These are phyloP conservation scores for Halophytophthora batemanensis DNA, from an alignment of 352 stramenopile genomes.

Conservation along the genomic window DNA sequence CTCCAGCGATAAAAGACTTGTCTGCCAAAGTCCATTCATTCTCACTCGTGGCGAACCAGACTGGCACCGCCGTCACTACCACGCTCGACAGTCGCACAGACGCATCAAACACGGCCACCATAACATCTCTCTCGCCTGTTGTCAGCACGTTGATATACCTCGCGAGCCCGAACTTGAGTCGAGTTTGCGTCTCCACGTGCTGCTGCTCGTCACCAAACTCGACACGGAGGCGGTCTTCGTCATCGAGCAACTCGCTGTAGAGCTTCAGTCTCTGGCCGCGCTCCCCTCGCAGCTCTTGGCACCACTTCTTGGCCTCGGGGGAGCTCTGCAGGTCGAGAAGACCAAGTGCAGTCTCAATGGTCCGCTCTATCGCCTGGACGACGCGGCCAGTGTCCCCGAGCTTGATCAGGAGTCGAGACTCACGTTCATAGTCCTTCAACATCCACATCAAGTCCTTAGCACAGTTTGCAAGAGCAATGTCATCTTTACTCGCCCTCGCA, in stretches of 20 bases:
- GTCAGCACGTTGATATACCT: conserved; percentile 3
- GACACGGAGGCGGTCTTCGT: neutral
- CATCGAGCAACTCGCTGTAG: conserved; percentile 1
- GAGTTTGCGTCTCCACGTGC: conserved; percentile 14
- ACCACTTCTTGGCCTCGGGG: neutral
- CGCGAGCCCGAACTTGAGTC: conserved; percentile 9
- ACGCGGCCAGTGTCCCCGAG: conserved; percentile 8
- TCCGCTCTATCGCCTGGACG: conserved; percentile 3
- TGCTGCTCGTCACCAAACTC: conserved; percentile 8
- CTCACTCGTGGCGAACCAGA: conserved; percentile 11
- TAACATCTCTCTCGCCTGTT: conserved; percentile 4
- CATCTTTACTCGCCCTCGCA: neutral
- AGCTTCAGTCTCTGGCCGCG: neutral
- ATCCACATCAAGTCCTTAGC: neutral
- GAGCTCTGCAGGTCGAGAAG: neutral
- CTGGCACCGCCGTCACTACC: conserved; percentile 5
- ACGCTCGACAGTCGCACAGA: neutral
- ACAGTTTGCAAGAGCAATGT: neutral
- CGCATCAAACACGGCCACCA: conserved; percentile 5
- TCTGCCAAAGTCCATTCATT: conserved; percentile 1
- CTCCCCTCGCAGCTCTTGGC: neutral
- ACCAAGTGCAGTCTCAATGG: neutral
- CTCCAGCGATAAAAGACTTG: neutral
- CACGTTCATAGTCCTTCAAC: conserved; percentile 1
- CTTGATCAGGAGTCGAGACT: conserved; percentile 7